Percentiles rank a stretch among this genome's conserved stretches.
Conservation (phyloP, 352 stramenopile species). For the Globisporangium emineosum region DNA sequence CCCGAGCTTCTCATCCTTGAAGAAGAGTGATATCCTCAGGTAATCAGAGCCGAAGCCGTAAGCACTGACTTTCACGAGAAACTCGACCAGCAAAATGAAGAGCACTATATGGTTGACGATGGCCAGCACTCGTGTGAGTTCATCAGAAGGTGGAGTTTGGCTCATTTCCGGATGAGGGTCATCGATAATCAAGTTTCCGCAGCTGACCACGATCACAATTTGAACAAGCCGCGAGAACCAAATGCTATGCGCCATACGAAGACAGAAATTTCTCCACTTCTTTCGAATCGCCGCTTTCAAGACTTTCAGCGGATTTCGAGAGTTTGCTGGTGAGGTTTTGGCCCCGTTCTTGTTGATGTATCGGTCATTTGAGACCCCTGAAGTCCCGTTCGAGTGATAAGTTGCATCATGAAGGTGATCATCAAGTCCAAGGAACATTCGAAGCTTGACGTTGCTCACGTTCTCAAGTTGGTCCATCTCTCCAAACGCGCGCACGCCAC, state of each 20-base stretch:
- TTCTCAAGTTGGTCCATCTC: constrained; percentile 81
- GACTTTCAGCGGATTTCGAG: neutral
- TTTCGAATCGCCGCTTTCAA: neutral
- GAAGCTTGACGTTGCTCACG: constrained; percentile 76
- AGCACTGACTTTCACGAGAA: constrained; percentile 52
- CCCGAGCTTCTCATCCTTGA: constrained; percentile 56
- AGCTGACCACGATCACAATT: constrained; percentile 72
- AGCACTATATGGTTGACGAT: constrained; percentile 47
- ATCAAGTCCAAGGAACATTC: constrained; percentile 73
- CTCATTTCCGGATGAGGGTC: constrained; percentile 68
- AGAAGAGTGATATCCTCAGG: constrained; percentile 52
- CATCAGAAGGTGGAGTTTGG: constrained; percentile 30
- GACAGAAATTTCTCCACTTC: constrained; percentile 21
- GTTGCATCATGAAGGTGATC: constrained; percentile 21
- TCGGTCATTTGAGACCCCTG: constrained; percentile 10
- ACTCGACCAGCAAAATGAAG: constrained; percentile 52
- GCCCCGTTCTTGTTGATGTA: constrained; percentile 1
- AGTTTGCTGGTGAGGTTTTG: neutral
- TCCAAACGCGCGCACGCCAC: constrained; percentile 67
- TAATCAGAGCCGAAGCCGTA: constrained; percentile 65
- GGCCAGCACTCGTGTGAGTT: constrained; percentile 31
- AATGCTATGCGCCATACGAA: constrained; percentile 24
- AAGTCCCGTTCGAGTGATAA: neutral
- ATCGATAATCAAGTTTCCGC: constrained; percentile 64
- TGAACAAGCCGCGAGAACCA: constrained; percentile 62